Evolutionary conservation across 1,139 yeast genomes (phyloP).

Genomic region (Ogataea hybrid): DNA sequence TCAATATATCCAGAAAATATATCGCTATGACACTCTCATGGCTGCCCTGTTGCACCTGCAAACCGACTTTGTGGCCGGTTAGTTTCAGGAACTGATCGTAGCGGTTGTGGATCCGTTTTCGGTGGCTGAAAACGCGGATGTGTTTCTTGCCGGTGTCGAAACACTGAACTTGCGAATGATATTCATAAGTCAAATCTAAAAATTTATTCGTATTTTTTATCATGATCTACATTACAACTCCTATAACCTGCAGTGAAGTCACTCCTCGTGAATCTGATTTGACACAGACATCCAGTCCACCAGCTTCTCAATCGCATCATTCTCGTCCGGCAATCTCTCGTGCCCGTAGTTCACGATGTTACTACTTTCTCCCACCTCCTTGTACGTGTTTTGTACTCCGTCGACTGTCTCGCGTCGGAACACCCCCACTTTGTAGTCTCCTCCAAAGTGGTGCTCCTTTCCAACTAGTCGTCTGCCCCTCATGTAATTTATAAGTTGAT

Average conservation of each 20-base stretch:
- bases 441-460: conserved; percentile 7
- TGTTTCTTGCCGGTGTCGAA: background rate
- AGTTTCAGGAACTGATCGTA: background rate
- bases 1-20: conserved; percentile 3
- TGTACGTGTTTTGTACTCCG: conserved; percentile 7
- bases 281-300: conserved; percentile 18
- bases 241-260: no score
- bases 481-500: conserved; percentile 12
- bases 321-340: conserved; percentile 16
- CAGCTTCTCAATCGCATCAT: conserved; percentile 18
- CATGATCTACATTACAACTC: background rate
- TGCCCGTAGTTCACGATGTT: conserved; percentile 19
- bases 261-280: conserved; percentile 16
- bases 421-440: background rate
- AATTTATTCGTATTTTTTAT: background rate
- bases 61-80: background rate
- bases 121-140: background rate
- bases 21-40: background rate
- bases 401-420: conserved; percentile 1
- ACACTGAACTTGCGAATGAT: background rate
- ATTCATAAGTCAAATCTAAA: background rate
- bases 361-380: conserved; percentile 11
- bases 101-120: background rate
- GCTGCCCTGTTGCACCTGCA: background rate
- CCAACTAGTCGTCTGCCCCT: conserved; percentile 23